These are phyloP conservation scores for Camelina sativa DNA, from an alignment of 345 rosid genomes.

Conservation along the genomic window DNA sequence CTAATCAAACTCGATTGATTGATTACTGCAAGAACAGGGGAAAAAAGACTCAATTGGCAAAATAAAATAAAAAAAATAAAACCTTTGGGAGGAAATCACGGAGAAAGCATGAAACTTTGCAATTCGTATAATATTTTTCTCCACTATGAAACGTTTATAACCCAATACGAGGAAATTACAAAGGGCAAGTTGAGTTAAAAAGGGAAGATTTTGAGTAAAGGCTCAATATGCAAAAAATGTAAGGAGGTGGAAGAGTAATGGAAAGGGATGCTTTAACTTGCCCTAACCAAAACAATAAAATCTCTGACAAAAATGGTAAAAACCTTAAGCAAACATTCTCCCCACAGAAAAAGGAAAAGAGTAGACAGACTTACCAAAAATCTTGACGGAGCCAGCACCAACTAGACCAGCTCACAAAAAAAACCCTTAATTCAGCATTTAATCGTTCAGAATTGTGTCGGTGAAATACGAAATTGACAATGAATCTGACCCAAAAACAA, in stretches of 20 bases:
- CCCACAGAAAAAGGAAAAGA: not conserved
- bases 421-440: constrained; percentile 18
- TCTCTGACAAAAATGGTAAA: constrained; percentile 1
- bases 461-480: no score
- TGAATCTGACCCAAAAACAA: no score
- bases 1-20: constrained; percentile 29
- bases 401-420: no score
- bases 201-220: constrained; percentile 54
- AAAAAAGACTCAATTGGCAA: not conserved
- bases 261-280: constrained; percentile 29
- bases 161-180: constrained; percentile 29
- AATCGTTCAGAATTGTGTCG: not conserved
- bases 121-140: constrained; percentile 37
- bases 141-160: constrained; percentile 17
- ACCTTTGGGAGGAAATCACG: constrained; percentile 52
- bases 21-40: constrained; percentile 43
- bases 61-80: constrained; percentile 14
- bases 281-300: not conserved
- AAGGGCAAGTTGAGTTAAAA: constrained; percentile 34
- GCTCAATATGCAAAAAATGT: constrained; percentile 27
- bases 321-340: constrained; percentile 38
- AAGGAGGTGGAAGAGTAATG: not conserved
- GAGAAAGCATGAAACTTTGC: constrained; percentile 55
- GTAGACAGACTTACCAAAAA: not conserved
- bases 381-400: not conserved